Evolutionary conservation across 2,329 filamentous ascomycete genomes (phyloP), one percentile per base, ranked within the genome.

Genomic region (Fusarium nematophilum): DNA sequence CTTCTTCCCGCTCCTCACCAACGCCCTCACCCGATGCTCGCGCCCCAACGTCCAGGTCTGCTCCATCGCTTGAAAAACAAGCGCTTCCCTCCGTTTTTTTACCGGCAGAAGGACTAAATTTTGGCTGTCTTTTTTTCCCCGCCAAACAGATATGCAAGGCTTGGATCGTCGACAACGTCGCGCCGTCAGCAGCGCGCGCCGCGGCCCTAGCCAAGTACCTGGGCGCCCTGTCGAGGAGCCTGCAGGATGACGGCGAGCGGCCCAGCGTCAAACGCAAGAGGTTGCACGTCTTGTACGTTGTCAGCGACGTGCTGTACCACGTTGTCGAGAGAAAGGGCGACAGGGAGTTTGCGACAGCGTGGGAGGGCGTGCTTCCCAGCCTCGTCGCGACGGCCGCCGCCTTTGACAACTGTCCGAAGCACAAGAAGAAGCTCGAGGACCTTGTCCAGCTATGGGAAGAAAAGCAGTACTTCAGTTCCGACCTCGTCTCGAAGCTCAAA

Each of bases 21-120:
- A 82, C 72, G 84, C 84, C 68, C 78, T 91, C 72, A 78, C 83
- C 77, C 84, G 87, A 79, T 94, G 91, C 85, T 91, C 90, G 71
- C 84, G 87, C 72, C 78, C 82, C 81, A 93, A 94, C 81, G 89
- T 95, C 83, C 91, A 95, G 91, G 91, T 95, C 91, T 92, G 89
- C 82, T 73, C 75, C 65, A 69, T 71, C 57, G 62, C 66, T 70
- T 62, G 58, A 62, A 59, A 66, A 63, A n/a, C n/a, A n/a, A n/a
- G 61, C 62, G 62, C 37, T 59, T 69, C 64, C 66, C 64, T 59
- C 57, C 48, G 59, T 57, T 59, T 40, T n/a, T n/a, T n/a, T n/a
- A n/a, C 55, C 53, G 57, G 46, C 64, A 70, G 64, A 69, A 59
- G 57, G 63, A 67, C 68, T 70, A 69, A 69, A 68, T 54, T 67